Base-by-base conservation (phyloP, 768 basidiomycete species). In the Tremella yokohamensis region DNA sequence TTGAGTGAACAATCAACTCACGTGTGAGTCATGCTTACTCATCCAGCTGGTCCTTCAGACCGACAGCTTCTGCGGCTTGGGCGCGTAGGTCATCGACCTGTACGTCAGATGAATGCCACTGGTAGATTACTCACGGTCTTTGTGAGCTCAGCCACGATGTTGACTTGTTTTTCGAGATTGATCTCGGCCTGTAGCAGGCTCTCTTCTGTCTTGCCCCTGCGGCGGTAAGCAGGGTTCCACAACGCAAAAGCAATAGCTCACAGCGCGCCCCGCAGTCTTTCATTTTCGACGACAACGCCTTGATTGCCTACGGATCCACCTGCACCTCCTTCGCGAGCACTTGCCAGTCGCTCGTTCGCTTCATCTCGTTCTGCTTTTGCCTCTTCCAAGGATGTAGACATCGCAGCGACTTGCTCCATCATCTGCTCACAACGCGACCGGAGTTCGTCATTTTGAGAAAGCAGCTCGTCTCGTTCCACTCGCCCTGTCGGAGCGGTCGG, bases 21-120 rank as follows among this genome's bases (percentile, higher is more conserved):
- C 57, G 11, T 38, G 18, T 8, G 13, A 37, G 25, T 13, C 37
- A 19, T 29, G 78, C 85, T 64, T 75, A 93, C 90, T 97, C 96
- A 71, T 99, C 96, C 2, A 97, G 81, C 77, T 93, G 86, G 71
- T 98, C 96, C 72, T 92, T 93, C 57, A 98, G 81, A 62, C 83
- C 84, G 2, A 79, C 83, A 1, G 86, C 86, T 64, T 91, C 85
- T 62, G 88, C 87, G 0, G 90, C 91, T 69, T 83, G 81, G 3
- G 71, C 77, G 73, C 89, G 87, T 19, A 96, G 79, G 37, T 97
- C 90, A 49, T 90, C 89, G 19, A 87, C 73, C 78, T 80, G 56
- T 4, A 13, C 6, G 12, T 38, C 4, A 8, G 3, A 55, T 56
- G 25, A 58, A 57, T 34, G n/a, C n/a, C 42, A 3, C 12, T 48